Conservation (phyloP, 73 alveolate genomes). For the Paramecium sexaurelia region DNA sequence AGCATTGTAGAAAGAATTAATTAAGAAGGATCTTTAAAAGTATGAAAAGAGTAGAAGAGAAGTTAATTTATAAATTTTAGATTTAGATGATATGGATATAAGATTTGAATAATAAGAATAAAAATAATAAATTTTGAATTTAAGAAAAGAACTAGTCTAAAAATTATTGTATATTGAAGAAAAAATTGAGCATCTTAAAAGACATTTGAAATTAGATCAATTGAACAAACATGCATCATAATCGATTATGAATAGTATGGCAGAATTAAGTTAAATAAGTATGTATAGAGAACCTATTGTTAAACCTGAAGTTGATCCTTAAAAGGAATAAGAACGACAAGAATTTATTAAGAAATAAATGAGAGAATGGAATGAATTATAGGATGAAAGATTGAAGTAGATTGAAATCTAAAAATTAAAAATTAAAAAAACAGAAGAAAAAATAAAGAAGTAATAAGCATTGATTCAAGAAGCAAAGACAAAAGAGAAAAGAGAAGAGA, state of each 20-base stretch:
- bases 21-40: slow-evolving; percentile 12
- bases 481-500: slow-evolving; percentile 50
- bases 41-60: slow-evolving; percentile 33
- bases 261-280: slow-evolving; percentile 42
- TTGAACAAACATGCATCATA: not conserved
- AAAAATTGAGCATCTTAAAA: slow-evolving; percentile 17
- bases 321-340: not conserved
- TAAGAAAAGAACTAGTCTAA: slow-evolving; percentile 22
- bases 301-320: slow-evolving; percentile 21
- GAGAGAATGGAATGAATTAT: slow-evolving; percentile 66
- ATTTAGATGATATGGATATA: slow-evolving; percentile 1
- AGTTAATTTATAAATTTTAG: not conserved
- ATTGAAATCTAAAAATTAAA: slow-evolving; percentile 18
- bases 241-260: not conserved
- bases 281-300: not conserved
- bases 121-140: not conserved
- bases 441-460: slow-evolving; percentile 19
- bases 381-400: slow-evolving; percentile 23
- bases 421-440: not conserved
- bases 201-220: slow-evolving; percentile 12
- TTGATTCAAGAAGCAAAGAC: not conserved
- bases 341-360: slow-evolving; percentile 39
- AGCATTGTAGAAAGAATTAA: slow-evolving; percentile 5
- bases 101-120: slow-evolving; percentile 20
- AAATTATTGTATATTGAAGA: slow-evolving; percentile 43